Percentiles rank a stretch among this genome's conserved stretches.
Conservation (phyloP, 2,329 filamentous ascomycete species). For the Chaetomium sp. region DNA sequence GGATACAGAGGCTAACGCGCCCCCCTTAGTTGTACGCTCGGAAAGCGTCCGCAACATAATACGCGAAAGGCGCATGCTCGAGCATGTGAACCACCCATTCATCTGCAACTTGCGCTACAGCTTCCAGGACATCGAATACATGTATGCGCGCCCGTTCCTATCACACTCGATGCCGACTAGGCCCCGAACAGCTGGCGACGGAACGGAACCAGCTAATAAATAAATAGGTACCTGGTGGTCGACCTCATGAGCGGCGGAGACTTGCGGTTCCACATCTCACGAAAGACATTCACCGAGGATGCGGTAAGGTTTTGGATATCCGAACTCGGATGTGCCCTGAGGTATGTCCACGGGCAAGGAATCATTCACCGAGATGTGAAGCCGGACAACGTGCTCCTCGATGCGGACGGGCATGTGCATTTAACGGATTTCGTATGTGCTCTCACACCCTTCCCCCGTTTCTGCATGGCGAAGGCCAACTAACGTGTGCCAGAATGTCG, state of each 20-base stretch:
- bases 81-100: constrained; percentile 96
- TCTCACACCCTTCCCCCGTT: neutral
- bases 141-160: constrained; percentile 50
- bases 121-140: constrained; percentile 98
- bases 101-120: constrained; percentile 98
- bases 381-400: constrained; percentile 83
- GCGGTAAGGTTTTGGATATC: constrained; percentile 96
- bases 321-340: constrained; percentile 83
- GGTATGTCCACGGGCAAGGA: constrained; percentile 77
- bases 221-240: constrained; percentile 86
- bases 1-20: constrained; percentile 5
- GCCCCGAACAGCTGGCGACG: neutral
- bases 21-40: constrained; percentile 75
- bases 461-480: constrained; percentile 1
- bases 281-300: constrained; percentile 97
- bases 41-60: constrained; percentile 99
- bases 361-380: constrained; percentile 91
- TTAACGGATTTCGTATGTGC: constrained; percentile 86
- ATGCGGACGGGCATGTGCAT: constrained; percentile 89
- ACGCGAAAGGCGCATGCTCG: constrained; percentile 92
- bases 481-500: constrained; percentile 67
- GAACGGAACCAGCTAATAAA: constrained; percentile 33
- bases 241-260: constrained; percentile 98
- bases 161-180: no score
- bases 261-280: constrained; percentile 91